Percentiles rank a stretch among this genome's conserved stretches.
These are phyloP conservation scores for Phalaenopsis aphrodite DNA, from an alignment of 106 monocot genomes.

Conservation along the genomic window DNA sequence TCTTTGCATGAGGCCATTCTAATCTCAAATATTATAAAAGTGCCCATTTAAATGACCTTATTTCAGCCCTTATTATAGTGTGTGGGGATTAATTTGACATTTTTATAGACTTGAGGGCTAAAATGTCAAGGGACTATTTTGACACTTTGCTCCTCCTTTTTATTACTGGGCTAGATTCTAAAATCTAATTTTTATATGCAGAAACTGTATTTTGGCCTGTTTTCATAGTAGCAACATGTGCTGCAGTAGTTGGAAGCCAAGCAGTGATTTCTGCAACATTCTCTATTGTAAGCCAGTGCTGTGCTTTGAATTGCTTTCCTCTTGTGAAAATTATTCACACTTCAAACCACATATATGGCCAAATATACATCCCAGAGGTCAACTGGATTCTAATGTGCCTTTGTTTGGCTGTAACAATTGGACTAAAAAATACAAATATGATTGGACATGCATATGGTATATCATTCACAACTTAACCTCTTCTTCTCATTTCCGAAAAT, in stretches of 20 bases:
- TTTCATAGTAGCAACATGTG: conserved; percentile 65
- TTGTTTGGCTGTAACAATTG: conserved; percentile 59
- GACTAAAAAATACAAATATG: conserved; percentile 47
- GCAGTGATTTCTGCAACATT: conserved; percentile 80
- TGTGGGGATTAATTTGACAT: too few species aligned
- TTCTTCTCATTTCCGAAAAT: too few species aligned
- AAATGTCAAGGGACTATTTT: too few species aligned
- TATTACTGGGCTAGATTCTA: neutral
- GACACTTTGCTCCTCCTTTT: neutral
- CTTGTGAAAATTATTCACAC: conserved; percentile 76
- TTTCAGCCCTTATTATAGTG: too few species aligned
- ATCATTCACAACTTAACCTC: neutral
- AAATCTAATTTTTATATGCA: conserved; percentile 15
- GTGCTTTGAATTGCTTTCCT: conserved; percentile 68
- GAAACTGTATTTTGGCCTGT: conserved; percentile 82
- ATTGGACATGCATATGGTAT: conserved; percentile 83
- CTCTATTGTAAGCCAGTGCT: conserved; percentile 68
- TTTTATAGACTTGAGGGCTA: too few species aligned
- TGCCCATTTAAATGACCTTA: too few species aligned
- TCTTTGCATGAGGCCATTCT: too few species aligned
- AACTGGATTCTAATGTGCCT: conserved; percentile 75
- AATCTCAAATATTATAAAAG: too few species aligned
- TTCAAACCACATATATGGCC: conserved; percentile 60
- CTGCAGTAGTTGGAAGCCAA: conserved; percentile 75
- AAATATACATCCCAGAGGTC: conserved; percentile 77